phyloP scores from a whole-genome alignment of 345 rosid genomes.

The Boechera stricta region DNA sequence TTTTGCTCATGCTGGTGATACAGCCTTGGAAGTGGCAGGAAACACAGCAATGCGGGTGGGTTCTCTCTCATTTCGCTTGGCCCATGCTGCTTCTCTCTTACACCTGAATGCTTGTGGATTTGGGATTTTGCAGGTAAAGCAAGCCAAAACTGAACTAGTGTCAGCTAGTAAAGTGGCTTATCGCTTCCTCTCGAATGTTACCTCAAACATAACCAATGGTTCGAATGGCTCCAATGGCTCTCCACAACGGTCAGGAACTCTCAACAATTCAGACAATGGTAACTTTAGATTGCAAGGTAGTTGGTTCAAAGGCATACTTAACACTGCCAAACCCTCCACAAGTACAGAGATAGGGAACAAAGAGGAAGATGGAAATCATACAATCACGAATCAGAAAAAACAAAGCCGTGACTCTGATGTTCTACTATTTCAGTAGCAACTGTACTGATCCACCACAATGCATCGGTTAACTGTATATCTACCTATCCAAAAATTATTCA shows the following conservation, averaged over 20 bases:
- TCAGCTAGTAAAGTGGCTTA: slow-evolving; percentile 98
- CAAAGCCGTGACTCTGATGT: slow-evolving; percentile 34
- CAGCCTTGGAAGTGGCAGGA: slow-evolving; percentile 90
- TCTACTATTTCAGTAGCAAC: slow-evolving; percentile 29
- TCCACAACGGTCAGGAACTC: slow-evolving; percentile 51
- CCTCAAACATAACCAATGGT: slow-evolving; percentile 48
- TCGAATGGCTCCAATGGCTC: slow-evolving; percentile 28
- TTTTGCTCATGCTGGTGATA: slow-evolving; percentile 93
- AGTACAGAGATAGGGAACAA: slow-evolving; percentile 39
- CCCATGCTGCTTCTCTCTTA: slow-evolving; percentile 4
- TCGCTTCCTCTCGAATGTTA: slow-evolving; percentile 73
- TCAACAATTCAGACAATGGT: slow-evolving; percentile 66
- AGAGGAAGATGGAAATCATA: slow-evolving; percentile 47
- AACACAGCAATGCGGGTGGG: slow-evolving; percentile 78
- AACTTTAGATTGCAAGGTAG: slow-evolving; percentile 63
- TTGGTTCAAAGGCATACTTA: slow-evolving; percentile 82
- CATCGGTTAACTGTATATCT: slow-evolving; percentile 39
- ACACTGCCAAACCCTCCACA: slow-evolving; percentile 57
- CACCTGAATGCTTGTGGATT: neutral
- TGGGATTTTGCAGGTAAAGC: slow-evolving; percentile 71
- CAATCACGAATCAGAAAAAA: slow-evolving; percentile 35
- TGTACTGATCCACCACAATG: slow-evolving; percentile 3
- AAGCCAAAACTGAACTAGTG: slow-evolving; percentile 92
- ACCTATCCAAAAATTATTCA: slow-evolving; percentile 9
- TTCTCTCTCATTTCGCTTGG: slow-evolving; percentile 28